Base-by-base conservation (phyloP, 371 early-diverging fungal species). In the Syncephalastrum monosporum region DNA sequence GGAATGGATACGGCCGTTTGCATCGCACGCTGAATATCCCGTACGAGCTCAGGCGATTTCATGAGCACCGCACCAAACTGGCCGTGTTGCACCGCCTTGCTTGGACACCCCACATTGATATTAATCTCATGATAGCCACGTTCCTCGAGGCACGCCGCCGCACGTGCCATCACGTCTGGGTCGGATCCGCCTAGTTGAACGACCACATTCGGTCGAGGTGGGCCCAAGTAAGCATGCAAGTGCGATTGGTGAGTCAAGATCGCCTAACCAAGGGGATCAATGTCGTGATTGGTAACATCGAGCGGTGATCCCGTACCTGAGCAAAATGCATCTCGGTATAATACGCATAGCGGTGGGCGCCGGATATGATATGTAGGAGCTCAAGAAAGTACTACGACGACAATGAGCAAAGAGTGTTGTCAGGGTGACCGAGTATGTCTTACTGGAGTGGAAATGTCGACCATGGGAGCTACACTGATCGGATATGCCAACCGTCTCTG, bases 281-380 rank as follows among this genome's bases (percentile, higher is more conserved):
- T 29, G 29, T 29, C 6, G 4, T 29, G 7, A 29, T 29, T 3
- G 29, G 7, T 7, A 29, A 3, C 29, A 29, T 6, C 4, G 29
- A 1, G 7, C 3, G 29, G 7, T 29, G 29, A 29, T 29, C 29
- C 29, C 21, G 21, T 29, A 29, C 29, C 49, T 85, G 82, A n/a
- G 85, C 81, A 59, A 89, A 87, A 50, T 87, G 71, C 91, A 91
- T 91, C 57, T 91, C 90, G 3, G 86, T 86, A 58, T 88, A 91
- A n/a, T 88, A 79, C 14, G 72, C 72, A 59, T 86, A 81, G 10
- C 82, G 80, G 16, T 79, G 69, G 23, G 53, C 33, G 6, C 76
- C 71, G 0, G 88, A 86, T 42, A 90, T 86, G 38, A 91, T 79
- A 46, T 79, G 79, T n/a, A 87, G 66, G 7, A 91, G 63, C 24